Conservation (phyloP, 208 protist species). For the Leishmania braziliensis region DNA sequence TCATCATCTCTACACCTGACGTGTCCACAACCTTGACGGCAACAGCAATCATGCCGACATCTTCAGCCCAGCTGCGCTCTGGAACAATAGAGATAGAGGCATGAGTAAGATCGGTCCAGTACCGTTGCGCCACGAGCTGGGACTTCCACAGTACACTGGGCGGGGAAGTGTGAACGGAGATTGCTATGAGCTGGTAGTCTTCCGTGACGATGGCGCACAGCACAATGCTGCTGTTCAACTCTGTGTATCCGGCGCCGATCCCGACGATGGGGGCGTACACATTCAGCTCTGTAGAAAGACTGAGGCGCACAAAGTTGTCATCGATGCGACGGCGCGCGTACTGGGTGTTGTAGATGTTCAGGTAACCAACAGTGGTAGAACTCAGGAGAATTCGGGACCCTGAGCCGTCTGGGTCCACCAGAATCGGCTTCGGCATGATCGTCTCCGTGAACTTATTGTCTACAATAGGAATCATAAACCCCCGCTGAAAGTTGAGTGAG, state of each 20-base stretch:
- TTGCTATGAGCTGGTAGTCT: constrained; percentile 45
- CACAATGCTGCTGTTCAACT: constrained; percentile 31
- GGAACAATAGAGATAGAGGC: constrained; percentile 74
- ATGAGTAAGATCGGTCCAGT: constrained; percentile 34
- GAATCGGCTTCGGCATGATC: constrained; percentile 67
- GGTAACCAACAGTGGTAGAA: constrained; percentile 31
- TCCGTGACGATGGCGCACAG: constrained; percentile 62
- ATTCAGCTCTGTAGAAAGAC: constrained; percentile 17
- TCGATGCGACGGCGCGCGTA: constrained; percentile 46
- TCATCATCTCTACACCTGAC: constrained; percentile 34
- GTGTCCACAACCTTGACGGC: constrained; percentile 40
- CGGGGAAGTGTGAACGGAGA: constrained; percentile 13
- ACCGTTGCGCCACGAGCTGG: constrained; percentile 29
- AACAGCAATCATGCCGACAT: constrained; percentile 78
- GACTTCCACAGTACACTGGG: constrained; percentile 46
- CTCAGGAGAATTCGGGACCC: constrained; percentile 56
- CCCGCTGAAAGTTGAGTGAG: constrained; percentile 58
- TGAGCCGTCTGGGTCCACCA: constrained; percentile 56
- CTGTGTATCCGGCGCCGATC: constrained; percentile 58
- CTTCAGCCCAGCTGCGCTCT: constrained; percentile 72
- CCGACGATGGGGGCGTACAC: constrained; percentile 52
- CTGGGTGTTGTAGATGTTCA: constrained; percentile 58
- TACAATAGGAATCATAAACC: constrained; percentile 59
- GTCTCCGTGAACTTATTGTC: constrained; percentile 38
- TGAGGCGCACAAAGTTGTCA: constrained; percentile 50